Evolutionary conservation across 148 eudicot species (phyloP), one percentile per base, ranked within the genome.

Genomic region (Spergularia bocconei): DNA sequence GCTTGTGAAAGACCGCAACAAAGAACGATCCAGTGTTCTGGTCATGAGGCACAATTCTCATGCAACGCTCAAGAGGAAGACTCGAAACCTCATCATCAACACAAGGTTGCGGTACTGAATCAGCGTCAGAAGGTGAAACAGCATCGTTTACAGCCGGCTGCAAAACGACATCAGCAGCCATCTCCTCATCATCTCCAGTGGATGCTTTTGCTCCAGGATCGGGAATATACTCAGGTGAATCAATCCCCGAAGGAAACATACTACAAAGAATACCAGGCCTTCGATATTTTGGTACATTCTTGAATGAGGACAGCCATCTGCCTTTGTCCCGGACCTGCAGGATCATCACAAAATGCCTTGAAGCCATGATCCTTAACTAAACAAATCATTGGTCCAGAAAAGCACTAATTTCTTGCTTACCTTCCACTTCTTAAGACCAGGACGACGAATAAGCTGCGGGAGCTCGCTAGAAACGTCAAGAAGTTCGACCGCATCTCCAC

Each of bases 1-100:
- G 82, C 72, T 95, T 95, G 73, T 84, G 90, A 65, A 95, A 82
- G 77, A 95, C 91, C 7, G 99, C 97, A 78, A 95, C 87, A 78
- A 95, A 95, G 83, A 95, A 95, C 76, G 99, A 91, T 69, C 99
- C 99, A 69, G 82, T 89, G 79, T 95, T 92, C 80, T 95, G 99
- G 77, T 95, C 99, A 87, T 95, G 99, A 63, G 99, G 99, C 70
- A 95, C 88, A 84, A 95, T 89, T 81, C 99, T 87, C 92, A 95
- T 92, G 81, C 99, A 95, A 58, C 84, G 89, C 82, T 92, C 99
- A 64, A 95, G 87, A 67, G 99, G 97, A 33, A 95, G 82, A 79
- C 67, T 81, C 60, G 94, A 95, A 76, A 83, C 72, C 79, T 92
- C 97, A 63, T 79, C 86, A 36, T 87, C 85, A 59, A 33, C 71